Evolutionary conservation across 768 basidiomycete species (phyloP), one percentile per base, ranked within the genome.

Genomic region (Omphalotus guepiniiformis): DNA sequence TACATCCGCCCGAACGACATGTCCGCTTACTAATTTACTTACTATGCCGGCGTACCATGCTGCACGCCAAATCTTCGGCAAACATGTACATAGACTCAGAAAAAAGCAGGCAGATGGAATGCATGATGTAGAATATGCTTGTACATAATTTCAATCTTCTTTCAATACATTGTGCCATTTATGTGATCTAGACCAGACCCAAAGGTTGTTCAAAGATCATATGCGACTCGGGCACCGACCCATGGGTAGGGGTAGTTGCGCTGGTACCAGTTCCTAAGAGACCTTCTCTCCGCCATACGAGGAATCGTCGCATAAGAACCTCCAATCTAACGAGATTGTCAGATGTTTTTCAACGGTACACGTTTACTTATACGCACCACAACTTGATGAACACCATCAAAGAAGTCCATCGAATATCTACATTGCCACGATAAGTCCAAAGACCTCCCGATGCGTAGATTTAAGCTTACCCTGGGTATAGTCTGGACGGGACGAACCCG

Each of bases 261-360:
- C 65, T 94, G 92, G 64, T 91, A 94, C 79, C 85, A 97, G 71
- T 98, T 99, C 48, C 90, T 76, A 60, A 95, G 63, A 3, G 83
- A 76, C 41, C 79, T 75, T 36, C 94, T 74, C 54, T 83, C 85
- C 0, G 87, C 80, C 34, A 95, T 77, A 23, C 85, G 80, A 4
- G 93, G 92, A 48, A 88, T 79, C 4, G 93, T 93, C 0, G 80
- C 87, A 60, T 80, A 97, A 5, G 91, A 93, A 15, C 90, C 95
- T 32, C 95, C 95, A 36, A 98, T 67, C 93, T 96, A 44, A 36
- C 32, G 29, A 54, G 6, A 16, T 19, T 32, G 38, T 61, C 15
- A 57, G 48, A 30, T 47, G 30, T 38, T 13, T 22, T 53, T 42
- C 9, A 16, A 21, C 32, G 27, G 7, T 50, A 23, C 45, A 2